Percentiles rank a stretch among this genome's conserved stretches.
Conservation (phyloP, 148 eudicot genomes). For the Oxyria digyna region DNA sequence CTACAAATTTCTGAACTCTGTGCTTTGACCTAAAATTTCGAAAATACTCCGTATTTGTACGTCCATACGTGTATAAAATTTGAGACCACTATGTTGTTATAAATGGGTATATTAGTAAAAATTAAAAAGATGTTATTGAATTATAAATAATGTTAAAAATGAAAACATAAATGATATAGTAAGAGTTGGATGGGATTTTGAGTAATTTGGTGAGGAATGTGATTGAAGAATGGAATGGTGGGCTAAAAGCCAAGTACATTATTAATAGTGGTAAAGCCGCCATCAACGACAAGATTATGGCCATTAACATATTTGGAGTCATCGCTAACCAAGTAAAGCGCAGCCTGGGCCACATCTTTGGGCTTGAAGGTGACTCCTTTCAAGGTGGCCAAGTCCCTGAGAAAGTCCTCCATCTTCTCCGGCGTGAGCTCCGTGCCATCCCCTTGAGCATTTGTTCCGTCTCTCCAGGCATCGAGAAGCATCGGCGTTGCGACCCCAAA, state of each 20-base stretch:
- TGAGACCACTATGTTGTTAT: no score
- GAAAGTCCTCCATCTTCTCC: conserved; percentile 21
- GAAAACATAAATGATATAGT: no score
- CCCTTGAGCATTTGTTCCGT: not conserved
- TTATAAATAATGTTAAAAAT: no score
- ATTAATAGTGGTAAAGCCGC: conserved; percentile 25
- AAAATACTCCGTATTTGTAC: no score
- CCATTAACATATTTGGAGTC: conserved; percentile 33
- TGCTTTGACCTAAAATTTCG: not conserved
- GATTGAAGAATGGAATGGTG: no score
- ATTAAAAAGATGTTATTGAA: no score
- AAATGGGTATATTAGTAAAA: no score
- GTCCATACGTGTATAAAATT: no score
- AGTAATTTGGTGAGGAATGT: no score
- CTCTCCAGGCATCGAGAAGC: conserved; percentile 25
- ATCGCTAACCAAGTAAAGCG: conserved; percentile 29
- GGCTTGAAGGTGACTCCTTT: conserved; percentile 22
- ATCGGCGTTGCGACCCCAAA: conserved; percentile 35
- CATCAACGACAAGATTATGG: conserved; percentile 34
- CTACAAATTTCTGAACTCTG: no score
- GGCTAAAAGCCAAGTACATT: conserved; percentile 27
- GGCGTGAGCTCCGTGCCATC: not conserved
- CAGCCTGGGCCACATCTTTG: conserved; percentile 32
- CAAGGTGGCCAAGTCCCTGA: conserved; percentile 18
- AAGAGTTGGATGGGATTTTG: no score